Percentiles rank a stretch among this genome's conserved stretches.
Conservation (phyloP, 2,329 filamentous ascomycete species). For the Trichoderma brevicompactum region DNA sequence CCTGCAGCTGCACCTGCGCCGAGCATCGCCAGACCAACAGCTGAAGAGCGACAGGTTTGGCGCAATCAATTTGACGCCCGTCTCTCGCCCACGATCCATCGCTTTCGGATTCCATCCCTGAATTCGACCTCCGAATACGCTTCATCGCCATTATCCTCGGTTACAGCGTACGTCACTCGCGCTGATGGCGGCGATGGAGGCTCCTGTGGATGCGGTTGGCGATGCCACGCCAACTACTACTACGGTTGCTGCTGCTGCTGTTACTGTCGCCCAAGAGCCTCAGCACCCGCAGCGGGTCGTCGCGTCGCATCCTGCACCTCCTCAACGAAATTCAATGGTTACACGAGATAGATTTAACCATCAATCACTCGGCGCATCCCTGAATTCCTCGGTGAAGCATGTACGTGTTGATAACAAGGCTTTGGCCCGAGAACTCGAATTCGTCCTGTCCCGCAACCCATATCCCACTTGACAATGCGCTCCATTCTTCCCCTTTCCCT, state of each 20-base stretch:
- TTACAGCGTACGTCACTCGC: neutral
- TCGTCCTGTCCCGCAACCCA: neutral
- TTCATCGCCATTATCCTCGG: neutral
- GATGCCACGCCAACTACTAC: slow-evolving; percentile 21
- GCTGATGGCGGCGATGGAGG: slow-evolving; percentile 27
- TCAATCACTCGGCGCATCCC: slow-evolving; percentile 68
- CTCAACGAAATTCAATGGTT: slow-evolving; percentile 37
- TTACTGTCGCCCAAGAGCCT: slow-evolving; percentile 15
- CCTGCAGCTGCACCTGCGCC: slow-evolving; percentile 22
- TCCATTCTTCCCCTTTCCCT: too few relatives aligned
- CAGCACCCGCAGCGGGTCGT: slow-evolving; percentile 33
- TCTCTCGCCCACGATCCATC: neutral
- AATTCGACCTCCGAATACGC: neutral
- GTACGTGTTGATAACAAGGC: slow-evolving; percentile 49
- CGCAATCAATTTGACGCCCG: slow-evolving; percentile 8
- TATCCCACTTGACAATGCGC: neutral
- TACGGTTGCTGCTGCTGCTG: slow-evolving; percentile 1
- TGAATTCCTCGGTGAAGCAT: slow-evolving; percentile 71
- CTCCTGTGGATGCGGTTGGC: slow-evolving; percentile 7
- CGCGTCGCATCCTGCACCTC: slow-evolving; percentile 33
- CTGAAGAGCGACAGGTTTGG: slow-evolving; percentile 15
- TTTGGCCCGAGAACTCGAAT: neutral
- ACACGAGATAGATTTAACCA: slow-evolving; percentile 60
- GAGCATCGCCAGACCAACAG: slow-evolving; percentile 26
- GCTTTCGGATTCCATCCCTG: neutral